Evolutionary conservation across 345 rosid genomes (phyloP).

Genomic region (Luvunga scandens): DNA sequence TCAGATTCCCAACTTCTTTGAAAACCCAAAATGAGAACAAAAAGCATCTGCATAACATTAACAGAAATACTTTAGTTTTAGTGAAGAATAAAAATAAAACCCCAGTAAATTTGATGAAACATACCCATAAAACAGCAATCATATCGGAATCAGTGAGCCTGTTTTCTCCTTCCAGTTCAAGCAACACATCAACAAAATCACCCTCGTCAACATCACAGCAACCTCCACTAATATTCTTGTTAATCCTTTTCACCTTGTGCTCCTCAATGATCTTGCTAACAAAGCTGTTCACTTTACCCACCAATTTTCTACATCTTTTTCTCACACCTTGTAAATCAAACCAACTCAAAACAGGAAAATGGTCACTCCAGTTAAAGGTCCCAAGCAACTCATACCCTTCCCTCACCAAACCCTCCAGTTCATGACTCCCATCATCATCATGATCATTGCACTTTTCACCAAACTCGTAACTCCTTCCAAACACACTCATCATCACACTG

Average conservation of each 20-base stretch:
- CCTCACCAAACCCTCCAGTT: slow-evolving; percentile 60
- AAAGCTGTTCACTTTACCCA: slow-evolving; percentile 49
- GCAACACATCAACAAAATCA: slow-evolving; percentile 82
- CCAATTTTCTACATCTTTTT: slow-evolving; percentile 57
- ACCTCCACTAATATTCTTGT: not conserved
- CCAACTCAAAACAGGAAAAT: slow-evolving; percentile 63
- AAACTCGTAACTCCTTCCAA: slow-evolving; percentile 63
- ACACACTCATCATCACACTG: slow-evolving; percentile 74
- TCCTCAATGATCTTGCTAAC: slow-evolving; percentile 60
- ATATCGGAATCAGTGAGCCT: slow-evolving; percentile 59
- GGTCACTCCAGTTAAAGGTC: slow-evolving; percentile 81
- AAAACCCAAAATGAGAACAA: slow-evolving; percentile 2
- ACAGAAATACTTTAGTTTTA: not conserved
- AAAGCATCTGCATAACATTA: slow-evolving; percentile 3
- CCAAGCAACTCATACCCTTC: slow-evolving; percentile 81
- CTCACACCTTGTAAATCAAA: slow-evolving; percentile 79
- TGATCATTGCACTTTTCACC: slow-evolving; percentile 5
- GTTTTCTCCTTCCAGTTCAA: slow-evolving; percentile 56
- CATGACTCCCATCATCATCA: slow-evolving; percentile 26
- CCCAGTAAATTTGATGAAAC: slow-evolving; percentile 6
- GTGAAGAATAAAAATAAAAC: not conserved
- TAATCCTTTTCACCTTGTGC: slow-evolving; percentile 39
- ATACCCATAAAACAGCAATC: slow-evolving; percentile 88
- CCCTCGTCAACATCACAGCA: slow-evolving; percentile 16
- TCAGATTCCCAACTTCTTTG: slow-evolving; percentile 25